phyloP scores from a whole-genome alignment of 331 rosid genomes.

The Arachis monticola region DNA sequence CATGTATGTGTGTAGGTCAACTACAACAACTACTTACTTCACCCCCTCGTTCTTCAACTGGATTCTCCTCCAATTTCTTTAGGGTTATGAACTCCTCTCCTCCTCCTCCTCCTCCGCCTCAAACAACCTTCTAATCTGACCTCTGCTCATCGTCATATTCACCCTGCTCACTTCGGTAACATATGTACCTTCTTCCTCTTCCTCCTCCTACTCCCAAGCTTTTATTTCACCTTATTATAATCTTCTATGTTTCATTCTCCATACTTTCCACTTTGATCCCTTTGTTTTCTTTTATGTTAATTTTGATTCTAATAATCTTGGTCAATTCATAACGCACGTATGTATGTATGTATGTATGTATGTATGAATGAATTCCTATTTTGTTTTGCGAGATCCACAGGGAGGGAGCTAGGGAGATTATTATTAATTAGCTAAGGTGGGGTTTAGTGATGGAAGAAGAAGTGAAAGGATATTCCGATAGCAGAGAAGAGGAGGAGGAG shows the following conservation, averaged over 20 bases:
- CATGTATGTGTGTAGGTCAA: constrained; percentile 39
- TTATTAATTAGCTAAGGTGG: constrained; percentile 25
- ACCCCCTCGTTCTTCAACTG: constrained; percentile 20
- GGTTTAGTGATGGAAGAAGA: constrained; percentile 40
- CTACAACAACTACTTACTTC: constrained; percentile 39
- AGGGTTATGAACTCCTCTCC: constrained; percentile 54
- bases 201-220: constrained; percentile 13
- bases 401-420: not conserved
- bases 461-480: constrained; percentile 54
- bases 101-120: not conserved
- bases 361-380: not conserved
- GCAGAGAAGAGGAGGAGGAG: constrained; percentile 40
- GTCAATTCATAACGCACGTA: too few species aligned
- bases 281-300: not conserved
- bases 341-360: too few species aligned
- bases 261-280: constrained; percentile 22
- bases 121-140: too few species aligned
- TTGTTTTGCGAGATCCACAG: constrained; percentile 44
- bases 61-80: constrained; percentile 37
- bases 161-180: constrained; percentile 33
- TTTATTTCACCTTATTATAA: constrained; percentile 21
- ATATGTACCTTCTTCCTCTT: not conserved
- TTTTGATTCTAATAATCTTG: not conserved
- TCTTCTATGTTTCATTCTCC: constrained; percentile 12
- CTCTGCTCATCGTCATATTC: too few species aligned